Evolutionary conservation across 352 stramenopile genomes (phyloP).

Genomic region (Chrysophaeum taylorii): DNA sequence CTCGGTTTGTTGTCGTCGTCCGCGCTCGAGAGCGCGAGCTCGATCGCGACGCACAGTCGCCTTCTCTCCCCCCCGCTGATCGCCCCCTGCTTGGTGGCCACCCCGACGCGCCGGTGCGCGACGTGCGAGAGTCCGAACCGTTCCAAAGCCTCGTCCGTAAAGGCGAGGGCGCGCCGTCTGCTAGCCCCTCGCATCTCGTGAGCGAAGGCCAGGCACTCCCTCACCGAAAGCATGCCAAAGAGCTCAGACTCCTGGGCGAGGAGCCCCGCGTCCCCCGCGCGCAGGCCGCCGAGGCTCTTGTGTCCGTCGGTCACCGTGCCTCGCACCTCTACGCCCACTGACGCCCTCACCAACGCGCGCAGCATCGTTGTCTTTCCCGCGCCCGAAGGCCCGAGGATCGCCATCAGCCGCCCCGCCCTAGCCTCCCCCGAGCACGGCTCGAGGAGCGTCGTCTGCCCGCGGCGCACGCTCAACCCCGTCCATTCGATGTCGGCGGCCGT

Average conservation of each 20-base stretch:
- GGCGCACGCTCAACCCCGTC: not conserved
- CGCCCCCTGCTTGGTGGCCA: too few species aligned
- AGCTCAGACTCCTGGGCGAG: slow-evolving; percentile 70
- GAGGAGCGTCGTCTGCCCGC: not conserved
- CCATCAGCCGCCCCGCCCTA: not conserved
- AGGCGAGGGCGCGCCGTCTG: slow-evolving; percentile 46
- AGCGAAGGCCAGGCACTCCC: slow-evolving; percentile 66
- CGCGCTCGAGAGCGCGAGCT: slow-evolving; percentile 56
- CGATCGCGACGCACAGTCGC: slow-evolving; percentile 65
- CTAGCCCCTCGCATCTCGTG: slow-evolving; percentile 13
- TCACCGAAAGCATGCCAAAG: slow-evolving; percentile 61
- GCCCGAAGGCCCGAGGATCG: not conserved
- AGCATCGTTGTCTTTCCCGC: slow-evolving; percentile 7
- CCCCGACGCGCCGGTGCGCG: slow-evolving; percentile 41
- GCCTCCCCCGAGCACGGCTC: not conserved
- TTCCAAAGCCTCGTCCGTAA: slow-evolving; percentile 45
- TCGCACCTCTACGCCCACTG: not conserved
- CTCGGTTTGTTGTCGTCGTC: slow-evolving; percentile 45
- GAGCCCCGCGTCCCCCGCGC: slow-evolving; percentile 42
- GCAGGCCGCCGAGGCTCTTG: not conserved
- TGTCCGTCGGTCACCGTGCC: not conserved
- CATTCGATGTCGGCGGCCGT: too few species aligned
- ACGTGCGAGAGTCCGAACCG: slow-evolving; percentile 60
- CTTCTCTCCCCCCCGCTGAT: slow-evolving; percentile 80
- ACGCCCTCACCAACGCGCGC: not conserved